Base-by-base conservation (phyloP, 78 protist genomes). In the Diacronema lutheri region DNA sequence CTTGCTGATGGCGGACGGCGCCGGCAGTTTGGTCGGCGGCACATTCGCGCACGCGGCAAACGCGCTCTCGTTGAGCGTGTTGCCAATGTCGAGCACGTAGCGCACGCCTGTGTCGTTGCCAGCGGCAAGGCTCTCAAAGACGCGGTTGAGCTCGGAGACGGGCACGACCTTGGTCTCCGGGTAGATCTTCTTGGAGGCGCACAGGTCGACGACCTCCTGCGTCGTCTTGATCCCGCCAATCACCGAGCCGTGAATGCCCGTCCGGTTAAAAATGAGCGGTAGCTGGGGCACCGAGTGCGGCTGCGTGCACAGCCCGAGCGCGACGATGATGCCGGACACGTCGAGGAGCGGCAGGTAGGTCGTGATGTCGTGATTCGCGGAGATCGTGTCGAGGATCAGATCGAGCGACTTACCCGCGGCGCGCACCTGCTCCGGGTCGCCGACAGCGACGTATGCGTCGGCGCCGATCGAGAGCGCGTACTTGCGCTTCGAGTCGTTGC, bases 161-260 rank as follows among this genome's bases (percentile, higher is more conserved):
- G 50, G 66, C 50, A 21, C 21, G 21, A 78, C 26, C 83, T 78
- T 6, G 37, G 58, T 38, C 11, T 37, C 35, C 25, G 69, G 46
- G 56, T 10, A 9, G 55, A 78, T 78, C 25, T 13, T 19, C 66
- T 78, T 5, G 71, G 58, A 1, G 37, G 2, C 71, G 69, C 68
- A 78, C 14, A 78, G 50, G 60, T 78, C 55, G 58, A 78, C 33
- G 40, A 78, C 68, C 23, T 16, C 83, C 55, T 78, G 83, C n/a
- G 69, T 58, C 25, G 33, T 26, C 56, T 16, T 16, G n/a, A 78
- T 58, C n/a, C 71, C 68, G 13, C 71, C 65, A 1, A 78, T 58
- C 29, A 3, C 19, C 41, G 83, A 78, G 37, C 50, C 50, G 50
- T 44, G 50, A 3, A 44, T 7, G 50, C 50, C 50, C 50, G 7